These are phyloP conservation scores for Fusarium sp. DNA, from an alignment of 2,329 filamentous ascomycete species.

Conservation along the genomic window DNA sequence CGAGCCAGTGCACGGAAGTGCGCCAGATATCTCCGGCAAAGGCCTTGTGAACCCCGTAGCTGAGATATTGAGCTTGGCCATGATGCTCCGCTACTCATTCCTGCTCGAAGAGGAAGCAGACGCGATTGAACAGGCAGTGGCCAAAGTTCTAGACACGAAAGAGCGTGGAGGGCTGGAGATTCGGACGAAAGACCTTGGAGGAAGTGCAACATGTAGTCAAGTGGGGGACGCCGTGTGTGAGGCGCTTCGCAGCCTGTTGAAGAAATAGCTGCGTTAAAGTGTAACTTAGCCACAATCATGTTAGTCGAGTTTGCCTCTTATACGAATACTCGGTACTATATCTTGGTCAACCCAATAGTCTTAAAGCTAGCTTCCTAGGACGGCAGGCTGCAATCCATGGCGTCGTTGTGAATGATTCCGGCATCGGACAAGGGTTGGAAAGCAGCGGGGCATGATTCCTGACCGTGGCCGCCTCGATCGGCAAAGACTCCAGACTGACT, in stretches of 20 bases:
- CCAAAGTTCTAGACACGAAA: constrained; percentile 72
- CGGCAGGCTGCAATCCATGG: too few relatives aligned
- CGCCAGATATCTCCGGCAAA: constrained; percentile 81
- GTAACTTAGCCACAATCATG: too few relatives aligned
- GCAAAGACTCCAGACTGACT: too few relatives aligned
- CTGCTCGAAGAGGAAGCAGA: constrained; percentile 72
- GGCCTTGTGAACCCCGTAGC: constrained; percentile 81
- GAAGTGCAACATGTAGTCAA: constrained; percentile 72
- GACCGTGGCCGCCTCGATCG: too few relatives aligned
- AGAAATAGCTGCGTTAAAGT: background rate
- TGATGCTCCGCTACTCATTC: constrained; percentile 83
- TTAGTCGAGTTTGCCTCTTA: too few relatives aligned
- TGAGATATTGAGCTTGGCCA: constrained; percentile 78
- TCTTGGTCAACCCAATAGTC: too few relatives aligned
- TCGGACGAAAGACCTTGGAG: constrained; percentile 76
- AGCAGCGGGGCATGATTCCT: too few relatives aligned
- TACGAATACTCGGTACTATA: too few relatives aligned
- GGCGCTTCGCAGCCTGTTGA: background rate
- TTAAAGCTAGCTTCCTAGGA: too few relatives aligned
- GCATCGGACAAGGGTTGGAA: too few relatives aligned
- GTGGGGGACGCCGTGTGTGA: constrained; percentile 72
- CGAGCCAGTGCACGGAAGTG: constrained; percentile 82
- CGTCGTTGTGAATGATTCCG: too few relatives aligned
- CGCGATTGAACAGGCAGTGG: constrained; percentile 75
- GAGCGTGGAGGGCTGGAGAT: constrained; percentile 61